Evolutionary conservation across 2,329 filamentous ascomycete genomes (phyloP), one percentile per base, ranked within the genome.

Genomic region (Aquanectria penicillioides): DNA sequence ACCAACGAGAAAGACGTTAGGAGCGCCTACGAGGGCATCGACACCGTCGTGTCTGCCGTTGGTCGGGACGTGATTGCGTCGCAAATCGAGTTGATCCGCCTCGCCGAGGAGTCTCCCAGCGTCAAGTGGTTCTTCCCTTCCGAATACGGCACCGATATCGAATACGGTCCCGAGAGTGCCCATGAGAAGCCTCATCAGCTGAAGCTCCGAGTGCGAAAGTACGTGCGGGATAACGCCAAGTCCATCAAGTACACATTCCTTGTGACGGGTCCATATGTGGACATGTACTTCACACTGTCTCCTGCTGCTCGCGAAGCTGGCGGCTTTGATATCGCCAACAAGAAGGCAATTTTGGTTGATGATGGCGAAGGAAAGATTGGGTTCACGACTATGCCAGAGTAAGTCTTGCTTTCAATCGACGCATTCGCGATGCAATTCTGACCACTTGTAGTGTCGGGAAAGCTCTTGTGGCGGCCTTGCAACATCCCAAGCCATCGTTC

Each of bases 331-430:
- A 77, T 84, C 2, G 75, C 78, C 58, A 77, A 69, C 2, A 87
- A 83, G 68, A 83, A 78, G 55, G 89, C 89, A 0, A 78, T 84
- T 3, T 69, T 93, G 12, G 69, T 92, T 17, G 89, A 84, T 2
- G 83, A 84, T 61, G 89, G 88, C 0, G 77, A 86, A 31, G 86
- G 82, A 17, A 81, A 78, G 59, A 80, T 92, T 59, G 88, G 86
- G 29, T 84, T 93, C 66, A 92, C 88, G 3, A 89, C 86, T 2
- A 91, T 91, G 86, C 77, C 80, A 18, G 91, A 93, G 88, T 90
- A 75, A 77, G 85, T 80, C 25, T 26, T 4, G 5, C 2, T 3
- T 7, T 15, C 4, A 10, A 3, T 6, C 5, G n/a, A 20, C 5
- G 13, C 3, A 13, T 3, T 4, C 1, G 5, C 11, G 12, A 15